Evolutionary conservation across 192 early-diverging fungal genomes (phyloP), one percentile per base, ranked within the genome.

Genomic region (Powellomyces hirtus): DNA sequence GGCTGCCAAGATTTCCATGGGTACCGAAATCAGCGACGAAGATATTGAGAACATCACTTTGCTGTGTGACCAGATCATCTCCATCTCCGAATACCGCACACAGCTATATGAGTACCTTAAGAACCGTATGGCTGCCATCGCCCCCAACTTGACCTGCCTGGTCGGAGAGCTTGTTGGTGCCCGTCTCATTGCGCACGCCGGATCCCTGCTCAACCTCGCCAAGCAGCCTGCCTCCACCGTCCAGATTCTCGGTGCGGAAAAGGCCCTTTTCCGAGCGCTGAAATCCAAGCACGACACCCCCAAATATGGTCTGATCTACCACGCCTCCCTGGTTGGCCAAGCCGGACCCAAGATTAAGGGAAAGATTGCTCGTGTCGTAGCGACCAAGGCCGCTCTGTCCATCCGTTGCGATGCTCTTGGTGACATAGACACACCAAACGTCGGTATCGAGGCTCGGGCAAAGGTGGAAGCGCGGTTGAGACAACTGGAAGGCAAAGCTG

Each of bases 1-100:
- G 73, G 97, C 97, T 34, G 94, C 97, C 64, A 94, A 97, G 76
- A 90, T 97, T 65, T 97, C 95, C 29, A 98, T 98, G 97, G 97
- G 97, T 75, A 96, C 97, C 27, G 97, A 97, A 63, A 95, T 98
- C 70, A 89, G 90, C 55, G 91, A 95, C 53, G 94, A 97, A 76
- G 97, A 98, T 87, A 87, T 98, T 72, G 88, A 93, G 52, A 98
- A 97, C 86, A 96, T 98, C 74, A 86, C 87, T 27, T 88, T 85
- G 22, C 88, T 96, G 44, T 95, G 92, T 78, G 95, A 97, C 77
- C 94, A 97, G 83, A 92, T 98, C 70, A 95, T 98, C 66, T 89
- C 86, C 62, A 89, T 98, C 70, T 88, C 92, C 71, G 94, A 96
- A 71, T 98, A 97, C 82, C 89, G 97, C 73, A 82, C 89, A 10